Evolutionary conservation across 768 basidiomycete species (phyloP).

Genomic region (Lentinus tigrinus): DNA sequence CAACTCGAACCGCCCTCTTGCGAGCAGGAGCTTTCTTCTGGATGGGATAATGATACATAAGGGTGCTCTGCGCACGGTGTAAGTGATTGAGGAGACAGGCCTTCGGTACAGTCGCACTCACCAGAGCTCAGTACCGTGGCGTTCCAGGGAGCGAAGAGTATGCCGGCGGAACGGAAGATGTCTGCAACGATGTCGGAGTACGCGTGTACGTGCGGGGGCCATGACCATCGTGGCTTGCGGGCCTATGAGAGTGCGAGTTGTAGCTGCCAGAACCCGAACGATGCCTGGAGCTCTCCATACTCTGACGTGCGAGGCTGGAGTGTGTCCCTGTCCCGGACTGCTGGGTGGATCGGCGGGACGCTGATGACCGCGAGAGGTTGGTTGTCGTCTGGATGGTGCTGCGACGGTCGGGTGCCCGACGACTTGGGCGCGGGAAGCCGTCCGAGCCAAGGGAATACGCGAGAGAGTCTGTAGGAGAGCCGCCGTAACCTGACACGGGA

Average conservation of each 20-base stretch:
- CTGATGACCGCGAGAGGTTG: neutral
- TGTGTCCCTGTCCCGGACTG: neutral
- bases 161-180: neutral
- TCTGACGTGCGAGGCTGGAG: neutral
- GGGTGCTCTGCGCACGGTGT: neutral
- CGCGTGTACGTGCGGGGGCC: neutral
- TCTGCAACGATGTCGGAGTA: neutral
- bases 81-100: neutral
- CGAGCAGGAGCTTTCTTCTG: neutral
- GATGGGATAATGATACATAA: neutral
- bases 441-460: neutral
- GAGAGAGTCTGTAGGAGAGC: neutral
- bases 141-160: neutral
- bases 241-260: neutral
- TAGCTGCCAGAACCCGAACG: neutral
- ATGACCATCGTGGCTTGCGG: neutral
- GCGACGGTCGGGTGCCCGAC: neutral
- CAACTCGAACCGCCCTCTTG: neutral
- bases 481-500: neutral
- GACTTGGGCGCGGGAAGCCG: neutral
- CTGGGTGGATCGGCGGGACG: neutral
- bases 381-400: neutral
- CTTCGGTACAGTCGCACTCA: neutral
- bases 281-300: neutral
- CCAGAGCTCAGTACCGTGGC: neutral